phyloP scores from a whole-genome alignment of 371 early-diverging fungal genomes.

The Mortierella sp. region DNA sequence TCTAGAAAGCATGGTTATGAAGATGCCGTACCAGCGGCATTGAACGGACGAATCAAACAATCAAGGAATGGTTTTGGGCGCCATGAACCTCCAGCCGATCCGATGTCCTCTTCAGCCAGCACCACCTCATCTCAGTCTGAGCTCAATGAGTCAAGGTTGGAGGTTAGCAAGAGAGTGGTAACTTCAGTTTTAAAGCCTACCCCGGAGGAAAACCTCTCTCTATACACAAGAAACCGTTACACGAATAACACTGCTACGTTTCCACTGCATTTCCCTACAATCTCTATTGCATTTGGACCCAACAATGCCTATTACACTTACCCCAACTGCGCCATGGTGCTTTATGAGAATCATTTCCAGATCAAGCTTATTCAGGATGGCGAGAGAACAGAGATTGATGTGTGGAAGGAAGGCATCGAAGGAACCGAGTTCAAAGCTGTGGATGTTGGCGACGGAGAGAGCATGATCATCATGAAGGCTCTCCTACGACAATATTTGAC shows the following conservation, averaged over 20 bases:
- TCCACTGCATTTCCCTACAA: conserved; percentile 68
- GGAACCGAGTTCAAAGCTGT: conserved; percentile 60
- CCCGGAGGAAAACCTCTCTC: conserved; percentile 16
- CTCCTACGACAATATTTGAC: conserved; percentile 50
- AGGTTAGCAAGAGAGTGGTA: background rate
- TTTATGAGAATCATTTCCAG: conserved; percentile 65
- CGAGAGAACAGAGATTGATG: conserved; percentile 60
- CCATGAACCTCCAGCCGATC: background rate
- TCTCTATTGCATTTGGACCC: conserved; percentile 68
- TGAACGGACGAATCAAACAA: conserved; percentile 7
- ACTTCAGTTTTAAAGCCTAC: background rate
- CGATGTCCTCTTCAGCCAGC: conserved; percentile 3
- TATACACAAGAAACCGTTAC: conserved; percentile 32
- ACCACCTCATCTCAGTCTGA: conserved; percentile 3
- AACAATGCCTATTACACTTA: conserved; percentile 61
- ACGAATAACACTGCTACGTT: conserved; percentile 49
- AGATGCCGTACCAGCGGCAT: background rate
- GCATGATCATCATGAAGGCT: conserved; percentile 63
- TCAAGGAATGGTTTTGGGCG: conserved; percentile 10
- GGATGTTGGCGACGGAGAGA: conserved; percentile 60
- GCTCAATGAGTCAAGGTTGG: background rate
- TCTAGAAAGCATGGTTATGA: conserved; percentile 10
- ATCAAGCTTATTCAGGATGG: conserved; percentile 64
- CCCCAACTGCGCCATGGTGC: conserved; percentile 68
- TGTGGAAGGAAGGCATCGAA: conserved; percentile 64